These are phyloP conservation scores for Citrus maxima DNA, from an alignment of 345 rosid genomes.

Conservation along the genomic window DNA sequence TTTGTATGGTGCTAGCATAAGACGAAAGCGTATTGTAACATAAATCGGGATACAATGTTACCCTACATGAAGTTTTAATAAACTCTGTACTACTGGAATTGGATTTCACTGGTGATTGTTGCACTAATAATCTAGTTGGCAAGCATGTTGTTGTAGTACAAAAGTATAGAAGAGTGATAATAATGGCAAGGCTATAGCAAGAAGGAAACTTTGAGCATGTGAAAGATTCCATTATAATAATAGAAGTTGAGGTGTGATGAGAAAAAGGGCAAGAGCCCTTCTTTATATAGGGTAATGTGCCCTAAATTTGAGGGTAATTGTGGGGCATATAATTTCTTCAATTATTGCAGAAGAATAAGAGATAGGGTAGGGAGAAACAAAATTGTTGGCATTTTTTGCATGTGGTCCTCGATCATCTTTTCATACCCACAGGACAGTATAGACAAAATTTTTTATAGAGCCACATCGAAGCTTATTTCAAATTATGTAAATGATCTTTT, in stretches of 20 bases:
- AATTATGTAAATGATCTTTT: background rate
- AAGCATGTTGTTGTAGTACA: background rate
- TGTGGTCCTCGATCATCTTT: background rate
- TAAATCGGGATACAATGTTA: conserved; percentile 33
- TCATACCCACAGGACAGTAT: background rate
- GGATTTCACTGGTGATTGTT: background rate
- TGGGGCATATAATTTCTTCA: conserved; percentile 1
- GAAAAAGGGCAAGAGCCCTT: background rate
- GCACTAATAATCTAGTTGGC: background rate
- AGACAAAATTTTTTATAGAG: background rate
- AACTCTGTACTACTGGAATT: conserved; percentile 1
- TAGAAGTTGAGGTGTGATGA: too few species aligned
- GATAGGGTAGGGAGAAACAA: background rate
- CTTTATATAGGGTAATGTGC: background rate
- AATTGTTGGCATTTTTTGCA: background rate
- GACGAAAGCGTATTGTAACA: conserved; percentile 38
- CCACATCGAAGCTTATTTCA: background rate
- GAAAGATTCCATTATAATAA: background rate
- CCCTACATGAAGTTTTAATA: conserved; percentile 35
- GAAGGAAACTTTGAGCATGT: conserved; percentile 4
- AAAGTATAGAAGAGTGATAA: conserved; percentile 1
- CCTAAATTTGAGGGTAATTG: background rate
- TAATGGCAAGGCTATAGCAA: conserved; percentile 7
- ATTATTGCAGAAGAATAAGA: conserved; percentile 2
- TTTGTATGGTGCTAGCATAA: conserved; percentile 26